phyloP scores from a whole-genome alignment of 108 stramenopile species.

The Seminavis robusta region DNA sequence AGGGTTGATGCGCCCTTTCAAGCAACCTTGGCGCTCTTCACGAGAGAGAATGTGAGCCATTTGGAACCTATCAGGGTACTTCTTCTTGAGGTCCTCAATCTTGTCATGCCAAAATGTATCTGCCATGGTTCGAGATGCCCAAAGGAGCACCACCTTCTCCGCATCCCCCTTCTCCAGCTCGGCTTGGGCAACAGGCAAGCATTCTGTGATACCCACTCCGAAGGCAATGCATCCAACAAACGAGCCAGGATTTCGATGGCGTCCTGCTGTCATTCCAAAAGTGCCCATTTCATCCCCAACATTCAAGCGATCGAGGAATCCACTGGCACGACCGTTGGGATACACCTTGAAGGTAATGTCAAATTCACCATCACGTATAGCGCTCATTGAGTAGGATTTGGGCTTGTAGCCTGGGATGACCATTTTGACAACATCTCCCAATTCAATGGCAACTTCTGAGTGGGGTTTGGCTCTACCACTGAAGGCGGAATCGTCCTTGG shows the following conservation, averaged over 20 bases:
- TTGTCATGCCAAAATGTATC: conserved; percentile 21
- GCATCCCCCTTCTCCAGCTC: conserved; percentile 5
- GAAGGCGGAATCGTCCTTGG: not conserved
- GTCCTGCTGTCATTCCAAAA: conserved; percentile 6
- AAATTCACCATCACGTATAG: conserved; percentile 13
- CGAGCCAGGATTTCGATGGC: not conserved
- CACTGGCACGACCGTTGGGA: conserved; percentile 22
- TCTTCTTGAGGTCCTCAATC: not conserved
- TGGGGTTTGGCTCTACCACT: conserved; percentile 2
- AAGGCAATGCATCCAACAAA: conserved; percentile 6
- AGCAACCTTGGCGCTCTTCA: too few species aligned
- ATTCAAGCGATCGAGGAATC: conserved; percentile 14
- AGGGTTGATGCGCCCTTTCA: too few species aligned
- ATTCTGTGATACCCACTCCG: conserved; percentile 19
- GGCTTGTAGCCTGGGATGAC: conserved; percentile 21
- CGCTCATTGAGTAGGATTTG: conserved; percentile 17
- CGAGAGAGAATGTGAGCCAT: conserved; percentile 5
- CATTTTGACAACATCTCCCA: conserved; percentile 21
- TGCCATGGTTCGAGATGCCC: conserved; percentile 8
- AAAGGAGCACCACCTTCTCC: not conserved
- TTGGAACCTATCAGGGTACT: not conserved
- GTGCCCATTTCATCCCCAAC: conserved; percentile 4
- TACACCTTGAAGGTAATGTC: conserved; percentile 19
- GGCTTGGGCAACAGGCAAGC: conserved; percentile 3
- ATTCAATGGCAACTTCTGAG: conserved; percentile 5